A percentile compares a stretch with the other conserved stretches of the same genome.
Conservation (phyloP, 2,329 filamentous ascomycete genomes). For the Cercospora nicotianae region DNA sequence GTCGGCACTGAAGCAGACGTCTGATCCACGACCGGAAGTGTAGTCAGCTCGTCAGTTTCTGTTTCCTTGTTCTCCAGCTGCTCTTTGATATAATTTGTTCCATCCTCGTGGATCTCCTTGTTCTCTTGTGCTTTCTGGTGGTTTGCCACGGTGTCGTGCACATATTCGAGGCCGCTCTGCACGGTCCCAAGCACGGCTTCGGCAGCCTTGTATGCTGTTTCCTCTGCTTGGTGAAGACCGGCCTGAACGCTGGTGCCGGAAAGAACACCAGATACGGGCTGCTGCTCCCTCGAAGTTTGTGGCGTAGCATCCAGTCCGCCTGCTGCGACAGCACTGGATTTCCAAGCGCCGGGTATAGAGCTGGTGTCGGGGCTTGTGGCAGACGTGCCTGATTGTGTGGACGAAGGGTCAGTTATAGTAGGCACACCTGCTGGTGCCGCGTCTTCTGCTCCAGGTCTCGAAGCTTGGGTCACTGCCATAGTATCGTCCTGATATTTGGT, state of each 20-base stretch:
- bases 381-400: not conserved
- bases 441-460: slow-evolving; percentile 13
- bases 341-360: not conserved
- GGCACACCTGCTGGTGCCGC: slow-evolving; percentile 11
- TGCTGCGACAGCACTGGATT: not conserved
- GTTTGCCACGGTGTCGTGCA: not conserved
- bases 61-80: slow-evolving; percentile 3
- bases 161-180: not conserved
- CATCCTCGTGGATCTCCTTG: slow-evolving; percentile 12
- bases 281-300: not conserved
- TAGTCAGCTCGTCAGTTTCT: not conserved
- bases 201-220: slow-evolving; percentile 4
- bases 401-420: not conserved
- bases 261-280: not conserved
- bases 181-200: not conserved
- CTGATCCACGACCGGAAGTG: not conserved
- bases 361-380: slow-evolving; percentile 4
- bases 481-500: slow-evolving; percentile 15
- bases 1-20: not conserved
- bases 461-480: slow-evolving; percentile 6
- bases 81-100: slow-evolving; percentile 15
- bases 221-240: not conserved
- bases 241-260: not conserved
- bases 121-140: slow-evolving; percentile 10
- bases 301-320: not conserved